Evolutionary conservation across 768 basidiomycete species (phyloP).

Genomic region (Boletus pseudo-olivaceus): DNA sequence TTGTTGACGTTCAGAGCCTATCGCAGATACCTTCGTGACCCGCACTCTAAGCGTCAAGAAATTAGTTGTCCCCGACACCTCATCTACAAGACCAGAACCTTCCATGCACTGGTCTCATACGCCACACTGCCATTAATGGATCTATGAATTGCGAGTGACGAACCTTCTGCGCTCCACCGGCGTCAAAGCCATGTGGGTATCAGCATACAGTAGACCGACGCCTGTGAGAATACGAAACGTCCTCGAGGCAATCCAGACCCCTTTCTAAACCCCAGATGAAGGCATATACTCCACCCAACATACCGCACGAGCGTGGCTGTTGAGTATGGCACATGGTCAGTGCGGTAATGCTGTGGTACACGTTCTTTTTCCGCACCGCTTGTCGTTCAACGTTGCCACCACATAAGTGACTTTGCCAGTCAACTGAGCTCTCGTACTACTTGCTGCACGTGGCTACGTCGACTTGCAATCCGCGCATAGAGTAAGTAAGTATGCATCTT

Average conservation of each 20-base stretch:
- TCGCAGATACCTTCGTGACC: no score
- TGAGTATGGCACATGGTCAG: no score
- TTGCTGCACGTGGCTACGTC: neutral
- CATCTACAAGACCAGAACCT: no score
- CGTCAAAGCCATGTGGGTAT: neutral
- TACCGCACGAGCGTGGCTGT: neutral
- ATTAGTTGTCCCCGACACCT: neutral
- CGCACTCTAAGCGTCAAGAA: no score
- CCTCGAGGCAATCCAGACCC: constrained; percentile 5
- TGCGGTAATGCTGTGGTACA: neutral
- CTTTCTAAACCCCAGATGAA: neutral
- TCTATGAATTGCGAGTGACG: neutral
- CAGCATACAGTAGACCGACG: no score
- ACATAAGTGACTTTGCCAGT: neutral
- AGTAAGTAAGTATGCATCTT: neutral
- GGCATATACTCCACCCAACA: neutral
- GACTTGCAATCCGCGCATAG: neutral
- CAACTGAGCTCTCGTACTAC: neutral
- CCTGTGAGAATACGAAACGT: constrained; percentile 1
- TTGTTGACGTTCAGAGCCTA: no score
- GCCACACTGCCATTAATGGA: neutral
- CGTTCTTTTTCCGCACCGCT: neutral
- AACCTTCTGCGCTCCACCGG: neutral
- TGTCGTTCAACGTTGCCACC: no score
- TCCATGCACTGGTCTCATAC: no score